These are phyloP conservation scores for Lathyrus oleraceus DNA, from an alignment of 306 rosid species.

Conservation along the genomic window DNA sequence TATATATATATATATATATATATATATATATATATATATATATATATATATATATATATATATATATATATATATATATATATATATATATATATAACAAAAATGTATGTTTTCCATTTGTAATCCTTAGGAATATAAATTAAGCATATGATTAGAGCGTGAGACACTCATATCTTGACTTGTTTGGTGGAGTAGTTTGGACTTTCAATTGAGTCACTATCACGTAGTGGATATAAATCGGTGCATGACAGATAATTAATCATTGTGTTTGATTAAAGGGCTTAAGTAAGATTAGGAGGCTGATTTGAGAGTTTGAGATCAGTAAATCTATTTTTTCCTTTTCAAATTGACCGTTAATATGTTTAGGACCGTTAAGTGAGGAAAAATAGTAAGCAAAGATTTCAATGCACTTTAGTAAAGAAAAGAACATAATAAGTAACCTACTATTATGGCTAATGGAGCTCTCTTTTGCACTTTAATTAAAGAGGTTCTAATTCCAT, in stretches of 20 bases:
- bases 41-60: no score
- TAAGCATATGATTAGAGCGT: slow-evolving; percentile 17
- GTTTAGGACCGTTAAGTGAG: slow-evolving; percentile 17
- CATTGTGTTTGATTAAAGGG: slow-evolving; percentile 19
- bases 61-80: no score
- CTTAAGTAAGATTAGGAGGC: slow-evolving; percentile 3
- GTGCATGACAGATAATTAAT: slow-evolving; percentile 32
- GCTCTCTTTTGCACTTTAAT: slow-evolving; percentile 18
- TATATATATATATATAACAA: no score
- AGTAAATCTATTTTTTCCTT: neutral
- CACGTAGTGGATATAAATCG: slow-evolving; percentile 16
- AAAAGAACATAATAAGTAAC: slow-evolving; percentile 1
- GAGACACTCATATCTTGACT: slow-evolving; percentile 38
- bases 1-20: no score
- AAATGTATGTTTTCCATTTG: neutral
- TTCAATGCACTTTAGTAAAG: slow-evolving; percentile 18
- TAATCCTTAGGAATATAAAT: slow-evolving; percentile 10
- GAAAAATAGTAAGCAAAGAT: neutral
- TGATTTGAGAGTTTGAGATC: slow-evolving; percentile 14
- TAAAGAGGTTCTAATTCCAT: neutral
- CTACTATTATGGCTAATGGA: neutral
- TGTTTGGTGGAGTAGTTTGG: slow-evolving; percentile 35
- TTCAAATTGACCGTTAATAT: slow-evolving; percentile 18
- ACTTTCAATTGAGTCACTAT: slow-evolving; percentile 30
- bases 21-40: no score